A percentile compares a stretch with the other conserved stretches of the same genome.
These are phyloP conservation scores for Novymonas esmeraldas DNA, from an alignment of 208 protist genomes.

Conservation along the genomic window DNA sequence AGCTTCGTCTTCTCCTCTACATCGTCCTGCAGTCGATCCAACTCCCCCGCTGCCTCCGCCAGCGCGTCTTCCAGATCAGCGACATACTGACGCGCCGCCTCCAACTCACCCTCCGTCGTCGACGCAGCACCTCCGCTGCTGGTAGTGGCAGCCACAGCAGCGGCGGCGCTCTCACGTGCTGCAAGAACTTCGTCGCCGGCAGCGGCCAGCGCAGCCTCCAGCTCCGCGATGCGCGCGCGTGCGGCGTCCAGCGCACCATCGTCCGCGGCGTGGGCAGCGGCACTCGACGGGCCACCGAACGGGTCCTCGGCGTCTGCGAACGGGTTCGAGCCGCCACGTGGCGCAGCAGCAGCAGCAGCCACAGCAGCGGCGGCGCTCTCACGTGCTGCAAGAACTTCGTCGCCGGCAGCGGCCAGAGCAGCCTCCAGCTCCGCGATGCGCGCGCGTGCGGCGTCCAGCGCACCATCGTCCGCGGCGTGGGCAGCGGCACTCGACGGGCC, in stretches of 20 bases:
- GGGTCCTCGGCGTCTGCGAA: conserved; percentile 19
- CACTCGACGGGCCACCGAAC: neutral
- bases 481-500: neutral
- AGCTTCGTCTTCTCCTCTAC: conserved; percentile 23
- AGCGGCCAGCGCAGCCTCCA: conserved; percentile 15
- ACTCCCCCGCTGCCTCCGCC: conserved; percentile 13
- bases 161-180: too few relatives aligned
- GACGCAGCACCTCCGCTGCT: conserved; percentile 1
- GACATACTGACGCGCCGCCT: conserved; percentile 1
- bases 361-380: neutral
- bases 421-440: conserved; percentile 28
- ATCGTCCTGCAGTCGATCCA: conserved; percentile 28
- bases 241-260: conserved; percentile 12
- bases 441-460: conserved; percentile 21
- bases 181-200: neutral
- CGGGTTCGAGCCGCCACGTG: conserved; percentile 9
- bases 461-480: conserved; percentile 2
- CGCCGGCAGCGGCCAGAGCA: conserved; percentile 5
- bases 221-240: conserved; percentile 8
- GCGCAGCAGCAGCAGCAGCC: neutral
- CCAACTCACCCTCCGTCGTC: neutral
- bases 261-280: neutral
- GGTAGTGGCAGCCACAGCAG: too few relatives aligned
- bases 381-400: conserved; percentile 5
- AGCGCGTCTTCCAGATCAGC: conserved; percentile 30